These are phyloP conservation scores for Kalanchoe fedtschenkoi DNA, from an alignment of 164 flowering plant species.

Conservation along the genomic window DNA sequence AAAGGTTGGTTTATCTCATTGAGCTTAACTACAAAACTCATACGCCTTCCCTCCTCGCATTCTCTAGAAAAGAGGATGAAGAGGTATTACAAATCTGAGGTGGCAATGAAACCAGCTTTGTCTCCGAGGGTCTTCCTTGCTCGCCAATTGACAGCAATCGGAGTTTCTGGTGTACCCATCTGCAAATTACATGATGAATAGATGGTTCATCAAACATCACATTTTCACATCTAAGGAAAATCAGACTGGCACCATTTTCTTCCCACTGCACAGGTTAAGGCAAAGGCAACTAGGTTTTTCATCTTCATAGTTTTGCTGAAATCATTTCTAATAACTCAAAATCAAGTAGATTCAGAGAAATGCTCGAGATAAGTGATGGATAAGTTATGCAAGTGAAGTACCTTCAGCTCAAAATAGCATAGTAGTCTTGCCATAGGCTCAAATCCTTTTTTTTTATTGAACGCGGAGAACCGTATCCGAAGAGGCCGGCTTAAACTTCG, in stretches of 20 bases:
- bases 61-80: too few species aligned
- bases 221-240: neutral
- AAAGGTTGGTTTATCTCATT: too few species aligned
- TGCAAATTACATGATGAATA: conserved; percentile 15
- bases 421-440: conserved; percentile 63
- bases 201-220: neutral
- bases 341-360: neutral
- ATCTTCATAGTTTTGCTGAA: too few species aligned
- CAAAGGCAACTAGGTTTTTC: too few species aligned
- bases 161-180: conserved; percentile 77
- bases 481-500: too few species aligned
- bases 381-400: conserved; percentile 9
- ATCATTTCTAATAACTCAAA: too few species aligned
- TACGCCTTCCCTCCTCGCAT: too few species aligned
- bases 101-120: conserved; percentile 17
- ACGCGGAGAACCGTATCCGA: too few species aligned
- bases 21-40: too few species aligned
- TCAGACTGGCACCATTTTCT: neutral
- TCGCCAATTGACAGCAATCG: conserved; percentile 62
- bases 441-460: too few species aligned
- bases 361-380: neutral
- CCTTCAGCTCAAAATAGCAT: conserved; percentile 72
- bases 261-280: neutral
- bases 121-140: conserved; percentile 58
- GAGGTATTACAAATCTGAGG: conserved; percentile 13